Percentiles rank a stretch among this genome's conserved stretches.
Conservation (phyloP, 176 grass and related monocot genomes). For the Thinopyrum elongatum region DNA sequence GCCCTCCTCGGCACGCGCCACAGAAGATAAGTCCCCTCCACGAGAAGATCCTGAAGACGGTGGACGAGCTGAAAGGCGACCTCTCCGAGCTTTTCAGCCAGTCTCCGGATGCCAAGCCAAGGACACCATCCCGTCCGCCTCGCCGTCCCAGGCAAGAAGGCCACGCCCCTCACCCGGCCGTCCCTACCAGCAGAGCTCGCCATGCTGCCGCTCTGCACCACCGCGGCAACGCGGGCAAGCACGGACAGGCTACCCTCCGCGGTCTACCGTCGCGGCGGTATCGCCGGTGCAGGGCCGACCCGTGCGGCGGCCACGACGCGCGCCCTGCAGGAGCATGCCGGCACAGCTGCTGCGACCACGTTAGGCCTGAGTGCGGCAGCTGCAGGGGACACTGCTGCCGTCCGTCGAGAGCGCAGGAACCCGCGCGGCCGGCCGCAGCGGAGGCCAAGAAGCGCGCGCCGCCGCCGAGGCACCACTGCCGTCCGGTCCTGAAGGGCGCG, state of each 20-base stretch:
- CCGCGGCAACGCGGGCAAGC: conserved; percentile 6
- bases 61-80: conserved; percentile 72
- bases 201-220: not conserved
- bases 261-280: conserved; percentile 42
- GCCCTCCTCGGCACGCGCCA: conserved; percentile 12
- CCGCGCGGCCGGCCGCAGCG: not conserved
- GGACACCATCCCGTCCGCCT: conserved; percentile 15
- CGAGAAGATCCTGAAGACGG: conserved; percentile 66
- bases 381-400: conserved; percentile 37
- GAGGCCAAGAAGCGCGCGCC: conserved; percentile 22
- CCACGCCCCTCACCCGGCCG: not conserved
- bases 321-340: not conserved
- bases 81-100: conserved; percentile 68
- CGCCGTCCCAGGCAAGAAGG: conserved; percentile 9
- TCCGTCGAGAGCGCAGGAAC: not conserved
- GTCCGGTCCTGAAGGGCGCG: conserved; percentile 75
- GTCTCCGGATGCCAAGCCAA: conserved; percentile 33
- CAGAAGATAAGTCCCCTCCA: conserved; percentile 27
- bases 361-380: conserved; percentile 26
- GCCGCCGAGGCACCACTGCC: conserved; percentile 57
- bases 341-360: conserved; percentile 24
- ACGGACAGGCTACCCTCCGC: not conserved
- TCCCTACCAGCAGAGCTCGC: conserved; percentile 9
- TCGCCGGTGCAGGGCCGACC: conserved; percentile 26
- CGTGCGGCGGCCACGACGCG: not conserved